Evolutionary conservation across 345 rosid genomes (phyloP).

Genomic region (Salix purpurea): DNA sequence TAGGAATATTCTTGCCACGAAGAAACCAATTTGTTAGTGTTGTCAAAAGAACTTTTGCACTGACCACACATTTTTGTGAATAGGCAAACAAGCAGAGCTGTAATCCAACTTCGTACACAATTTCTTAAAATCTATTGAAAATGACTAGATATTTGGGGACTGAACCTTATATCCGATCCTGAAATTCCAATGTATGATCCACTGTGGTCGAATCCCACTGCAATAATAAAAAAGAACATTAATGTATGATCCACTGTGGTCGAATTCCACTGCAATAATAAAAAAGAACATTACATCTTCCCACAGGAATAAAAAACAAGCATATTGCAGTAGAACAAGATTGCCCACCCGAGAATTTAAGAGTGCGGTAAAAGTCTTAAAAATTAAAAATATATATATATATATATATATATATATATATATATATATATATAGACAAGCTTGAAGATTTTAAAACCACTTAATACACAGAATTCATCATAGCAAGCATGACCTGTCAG

Average conservation of each 20-base stretch:
- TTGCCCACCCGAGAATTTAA: background rate
- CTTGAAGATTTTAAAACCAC: background rate
- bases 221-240: slow-evolving; percentile 18
- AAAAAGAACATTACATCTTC: background rate
- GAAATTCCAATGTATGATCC: slow-evolving; percentile 83
- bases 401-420: background rate
- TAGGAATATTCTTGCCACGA: background rate
- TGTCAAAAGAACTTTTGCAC: background rate
- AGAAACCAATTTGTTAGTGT: background rate
- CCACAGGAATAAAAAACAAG: background rate
- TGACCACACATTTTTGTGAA: background rate
- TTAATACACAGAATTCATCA: background rate
- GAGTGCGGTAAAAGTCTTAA: background rate
- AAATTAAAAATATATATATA: background rate
- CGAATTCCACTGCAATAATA: slow-evolving; percentile 78
- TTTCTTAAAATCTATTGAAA: background rate
- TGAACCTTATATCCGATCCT: slow-evolving; percentile 83
- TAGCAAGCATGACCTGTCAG: background rate
- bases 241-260: slow-evolving; percentile 83
- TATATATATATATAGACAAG: background rate
- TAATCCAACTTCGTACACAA: background rate
- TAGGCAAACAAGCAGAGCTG: background rate
- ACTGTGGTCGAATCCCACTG: slow-evolving; percentile 93
- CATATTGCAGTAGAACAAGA: background rate
- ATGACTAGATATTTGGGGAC: background rate